These are phyloP conservation scores for Aspergillus proliferans DNA, from an alignment of 2,329 filamentous ascomycete species.

Conservation along the genomic window DNA sequence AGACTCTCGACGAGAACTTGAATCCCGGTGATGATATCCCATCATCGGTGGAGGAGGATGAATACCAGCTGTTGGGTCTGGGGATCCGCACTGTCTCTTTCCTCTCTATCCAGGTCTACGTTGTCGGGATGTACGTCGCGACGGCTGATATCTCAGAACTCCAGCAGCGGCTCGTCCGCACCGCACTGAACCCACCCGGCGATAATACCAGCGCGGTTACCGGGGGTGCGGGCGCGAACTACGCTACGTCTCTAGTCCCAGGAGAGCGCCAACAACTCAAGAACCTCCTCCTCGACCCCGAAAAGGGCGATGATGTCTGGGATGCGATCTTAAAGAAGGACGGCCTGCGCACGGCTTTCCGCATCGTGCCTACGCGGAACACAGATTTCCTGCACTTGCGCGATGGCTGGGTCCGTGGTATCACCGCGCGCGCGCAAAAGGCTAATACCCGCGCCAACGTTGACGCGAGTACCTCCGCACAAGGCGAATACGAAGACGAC, in stretches of 20 bases:
- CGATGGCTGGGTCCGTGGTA: conserved; percentile 82
- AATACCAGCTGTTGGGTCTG: conserved; percentile 83
- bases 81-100: conserved; percentile 89
- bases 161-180: conserved; percentile 68
- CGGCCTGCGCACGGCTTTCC: conserved; percentile 68
- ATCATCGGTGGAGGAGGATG: conserved; percentile 44
- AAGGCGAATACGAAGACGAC: conserved; percentile 48
- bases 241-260: conserved; percentile 75
- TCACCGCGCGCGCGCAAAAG: conserved; percentile 64
- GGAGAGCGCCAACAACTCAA: conserved; percentile 72
- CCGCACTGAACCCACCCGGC: conserved; percentile 45
- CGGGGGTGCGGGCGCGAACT: conserved; percentile 48
- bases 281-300: conserved; percentile 61
- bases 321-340: conserved; percentile 59
- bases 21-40: conserved; percentile 30
- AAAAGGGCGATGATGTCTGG: conserved; percentile 68
- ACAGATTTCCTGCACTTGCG: conserved; percentile 91
- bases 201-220: conserved; percentile 12
- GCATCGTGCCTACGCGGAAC: conserved; percentile 83
- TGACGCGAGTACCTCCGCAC: conserved; percentile 9
- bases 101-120: conserved; percentile 84
- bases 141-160: conserved; percentile 74
- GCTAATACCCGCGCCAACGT: conserved; percentile 44
- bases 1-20: conserved; percentile 24
- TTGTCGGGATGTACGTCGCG: conserved; percentile 86